Evolutionary conservation across 2,329 filamentous ascomycete genomes (phyloP).

Genomic region (Bipolaris sorokiniana): DNA sequence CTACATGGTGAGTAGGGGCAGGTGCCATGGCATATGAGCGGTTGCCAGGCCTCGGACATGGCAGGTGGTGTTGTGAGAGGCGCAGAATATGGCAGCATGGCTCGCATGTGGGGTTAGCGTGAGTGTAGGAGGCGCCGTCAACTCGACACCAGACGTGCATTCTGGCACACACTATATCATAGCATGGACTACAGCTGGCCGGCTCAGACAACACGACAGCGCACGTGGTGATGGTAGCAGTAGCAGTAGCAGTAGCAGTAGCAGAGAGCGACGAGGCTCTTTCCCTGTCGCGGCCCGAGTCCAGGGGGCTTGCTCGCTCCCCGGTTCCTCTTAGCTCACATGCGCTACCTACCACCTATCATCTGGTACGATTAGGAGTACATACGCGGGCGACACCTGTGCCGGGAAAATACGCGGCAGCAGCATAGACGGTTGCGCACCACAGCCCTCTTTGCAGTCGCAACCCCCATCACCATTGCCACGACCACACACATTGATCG

Average conservation of each 20-base stretch:
- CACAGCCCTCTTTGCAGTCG: slow-evolving; percentile 3
- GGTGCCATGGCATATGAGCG: slow-evolving; percentile 6
- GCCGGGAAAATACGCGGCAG: background rate
- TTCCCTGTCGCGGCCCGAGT: background rate
- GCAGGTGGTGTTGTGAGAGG: background rate
- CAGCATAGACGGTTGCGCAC: background rate
- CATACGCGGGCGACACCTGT: background rate
- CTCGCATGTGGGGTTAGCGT: background rate
- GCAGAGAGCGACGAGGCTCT: slow-evolving; percentile 4
- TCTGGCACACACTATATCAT: background rate
- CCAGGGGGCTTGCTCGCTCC: background rate
- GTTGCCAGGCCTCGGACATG: slow-evolving; percentile 23
- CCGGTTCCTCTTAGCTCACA: background rate
- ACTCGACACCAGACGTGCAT: background rate
- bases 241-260: background rate
- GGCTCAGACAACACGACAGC: background rate
- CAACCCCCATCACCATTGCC: background rate
- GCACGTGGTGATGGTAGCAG: background rate
- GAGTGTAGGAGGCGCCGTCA: background rate
- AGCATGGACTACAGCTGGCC: background rate
- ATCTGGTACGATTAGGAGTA: background rate
- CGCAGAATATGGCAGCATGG: slow-evolving; percentile 6
- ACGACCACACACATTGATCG: background rate
- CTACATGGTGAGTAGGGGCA: background rate
- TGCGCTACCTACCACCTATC: background rate